phyloP scores from a whole-genome alignment of 768 basidiomycete species.

The Neoboletus magnificus region DNA sequence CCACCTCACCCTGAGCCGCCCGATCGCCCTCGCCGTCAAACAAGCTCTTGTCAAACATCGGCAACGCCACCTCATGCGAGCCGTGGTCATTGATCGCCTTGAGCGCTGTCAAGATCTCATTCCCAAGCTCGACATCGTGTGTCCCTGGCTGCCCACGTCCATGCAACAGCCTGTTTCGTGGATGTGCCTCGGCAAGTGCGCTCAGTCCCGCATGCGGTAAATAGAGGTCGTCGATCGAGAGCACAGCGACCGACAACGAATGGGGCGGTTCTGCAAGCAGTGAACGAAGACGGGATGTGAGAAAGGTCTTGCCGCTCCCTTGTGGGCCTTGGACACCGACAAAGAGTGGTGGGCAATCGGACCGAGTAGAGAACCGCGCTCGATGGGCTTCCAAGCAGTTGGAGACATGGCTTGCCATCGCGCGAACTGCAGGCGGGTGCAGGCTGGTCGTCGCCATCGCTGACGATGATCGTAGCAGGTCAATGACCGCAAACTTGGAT shows the following conservation, averaged over 20 bases:
- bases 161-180: slow-evolving; percentile 61
- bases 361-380: slow-evolving; percentile 8
- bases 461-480: background rate
- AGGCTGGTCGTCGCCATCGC: slow-evolving; percentile 13
- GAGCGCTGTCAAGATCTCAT: slow-evolving; percentile 48
- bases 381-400: slow-evolving; percentile 35
- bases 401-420: slow-evolving; percentile 39
- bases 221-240: slow-evolving; percentile 87
- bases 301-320: slow-evolving; percentile 88
- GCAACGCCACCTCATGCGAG: slow-evolving; percentile 46
- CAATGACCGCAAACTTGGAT: background rate
- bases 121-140: slow-evolving; percentile 74
- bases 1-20: slow-evolving; percentile 37
- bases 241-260: slow-evolving; percentile 53
- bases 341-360: slow-evolving; percentile 55
- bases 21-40: slow-evolving; percentile 85
- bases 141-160: slow-evolving; percentile 95
- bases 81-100: slow-evolving; percentile 36
- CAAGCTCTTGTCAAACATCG: slow-evolving; percentile 85
- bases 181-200: slow-evolving; percentile 46
- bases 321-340: slow-evolving; percentile 92
- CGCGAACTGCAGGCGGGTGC: slow-evolving; percentile 35
- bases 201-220: slow-evolving; percentile 63
- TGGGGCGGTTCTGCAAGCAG: slow-evolving; percentile 43
- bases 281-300: slow-evolving; percentile 56